These are phyloP conservation scores for Exophiala oligosperma DNA, from an alignment of 2,329 filamentous ascomycete genomes.

Conservation along the genomic window DNA sequence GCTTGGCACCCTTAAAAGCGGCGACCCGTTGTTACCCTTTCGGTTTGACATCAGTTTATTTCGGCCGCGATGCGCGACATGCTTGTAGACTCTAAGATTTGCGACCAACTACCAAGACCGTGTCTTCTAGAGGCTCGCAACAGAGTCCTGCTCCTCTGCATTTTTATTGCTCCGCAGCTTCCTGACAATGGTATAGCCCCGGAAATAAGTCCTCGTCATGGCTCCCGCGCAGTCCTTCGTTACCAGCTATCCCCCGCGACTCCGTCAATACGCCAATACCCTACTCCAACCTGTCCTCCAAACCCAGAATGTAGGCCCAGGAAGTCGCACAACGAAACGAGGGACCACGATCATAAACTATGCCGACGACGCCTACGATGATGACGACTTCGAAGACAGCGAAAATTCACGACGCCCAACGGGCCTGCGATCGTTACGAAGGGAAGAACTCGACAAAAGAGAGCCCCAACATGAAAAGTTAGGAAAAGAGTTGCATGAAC, in stretches of 20 bases:
- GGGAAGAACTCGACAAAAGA: conserved; percentile 69
- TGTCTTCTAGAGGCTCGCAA: too few relatives aligned
- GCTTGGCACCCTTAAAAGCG: too few relatives aligned
- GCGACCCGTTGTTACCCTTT: too few relatives aligned
- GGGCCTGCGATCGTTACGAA: conserved; percentile 77
- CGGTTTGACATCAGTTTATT: too few relatives aligned
- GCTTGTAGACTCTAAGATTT: too few relatives aligned
- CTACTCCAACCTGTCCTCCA: conserved; percentile 83
- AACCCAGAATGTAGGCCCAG: conserved; percentile 63
- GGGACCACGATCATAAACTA: conserved; percentile 97
- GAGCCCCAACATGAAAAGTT: conserved; percentile 71
- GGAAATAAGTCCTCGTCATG: conserved; percentile 29
- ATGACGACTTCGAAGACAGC: conserved; percentile 61
- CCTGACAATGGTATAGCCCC: conserved; percentile 17
- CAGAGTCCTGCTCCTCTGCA: too few relatives aligned
- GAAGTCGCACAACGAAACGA: conserved; percentile 88
- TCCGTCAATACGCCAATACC: conserved; percentile 89
- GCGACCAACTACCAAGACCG: too few relatives aligned
- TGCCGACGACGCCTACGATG: conserved; percentile 92
- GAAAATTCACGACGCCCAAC: conserved; percentile 72
- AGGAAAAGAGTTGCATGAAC: conserved; percentile 76
- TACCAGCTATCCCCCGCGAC: conserved; percentile 85
- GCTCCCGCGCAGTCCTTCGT: conserved; percentile 80
- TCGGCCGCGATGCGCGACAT: too few relatives aligned
- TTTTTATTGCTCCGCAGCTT: background rate